Base-by-base conservation (phyloP, 108 stramenopile genomes). In the Cylindrotheca closterium region DNA sequence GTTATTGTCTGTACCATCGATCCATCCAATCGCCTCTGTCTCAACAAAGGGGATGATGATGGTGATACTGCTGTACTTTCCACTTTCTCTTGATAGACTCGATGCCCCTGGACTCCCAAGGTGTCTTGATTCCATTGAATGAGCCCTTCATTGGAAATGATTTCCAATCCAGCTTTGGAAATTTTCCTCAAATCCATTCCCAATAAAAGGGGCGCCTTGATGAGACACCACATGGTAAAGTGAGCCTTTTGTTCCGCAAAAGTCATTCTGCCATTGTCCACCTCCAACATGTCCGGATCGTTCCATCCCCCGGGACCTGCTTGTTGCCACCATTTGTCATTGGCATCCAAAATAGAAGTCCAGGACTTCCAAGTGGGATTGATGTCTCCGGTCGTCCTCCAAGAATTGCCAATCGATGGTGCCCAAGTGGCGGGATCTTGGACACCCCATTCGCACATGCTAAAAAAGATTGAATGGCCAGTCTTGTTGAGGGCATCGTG, bases 361-460 rank as follows among this genome's bases (percentile, higher is more conserved):
- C 82, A 49, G 22, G 67, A 51, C 3, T 57, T 10, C 83, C 81
- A 85, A 0, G 63, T 60, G 3, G 70, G 64, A 15, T 27, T 8
- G 30, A 85, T 79, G 45, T 85, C 87, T 3, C 58, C 65, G 12
- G 75, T 78, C 10, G 77, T 83, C 28, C 87, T 53, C 87, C 87
- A 88, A 2, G 64, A 63, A 61, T 88, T 80, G 17, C 78, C 78
- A 42, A 84, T 64, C 1, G 42, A 28, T 5, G 30, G 1, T 3
- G 71, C 82, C 86, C 80, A 81, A 4, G 53, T 63, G 21, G 71
- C 71, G 7, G 75, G 74, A 64, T 71, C 63, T 28, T 77, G 12
- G 34, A 68, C 54, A 21, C 81, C 80, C 83, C 83, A 84, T 59
- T 84, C 78, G 50, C 86, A 87, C 55, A 82, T 53, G 47, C 68